Percentiles rank a stretch among this genome's conserved stretches.
phyloP scores from a whole-genome alignment of 257 asterid species.

The Nicotiana tomentosiformis region DNA sequence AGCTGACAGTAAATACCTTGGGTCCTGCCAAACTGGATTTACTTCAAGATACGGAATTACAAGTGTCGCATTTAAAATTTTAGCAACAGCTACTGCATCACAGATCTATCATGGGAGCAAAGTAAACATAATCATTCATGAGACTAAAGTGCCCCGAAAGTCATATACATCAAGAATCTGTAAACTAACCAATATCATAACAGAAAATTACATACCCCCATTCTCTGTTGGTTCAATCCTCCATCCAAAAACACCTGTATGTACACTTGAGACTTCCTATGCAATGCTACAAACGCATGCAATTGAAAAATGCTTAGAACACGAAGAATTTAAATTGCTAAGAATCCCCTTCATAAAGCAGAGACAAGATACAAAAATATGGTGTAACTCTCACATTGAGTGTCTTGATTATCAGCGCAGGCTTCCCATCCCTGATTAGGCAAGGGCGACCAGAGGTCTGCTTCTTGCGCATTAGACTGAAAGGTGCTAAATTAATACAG shows the following conservation, averaged over 20 bases:
- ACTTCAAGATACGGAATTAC: slow-evolving; percentile 39
- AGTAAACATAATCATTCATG: background rate
- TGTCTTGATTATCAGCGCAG: slow-evolving; percentile 13
- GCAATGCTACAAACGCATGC: slow-evolving; percentile 16
- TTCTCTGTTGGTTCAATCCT: slow-evolving; percentile 46
- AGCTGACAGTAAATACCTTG: slow-evolving; percentile 20
- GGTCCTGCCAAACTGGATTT: slow-evolving; percentile 46
- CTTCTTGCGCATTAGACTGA: slow-evolving; percentile 26
- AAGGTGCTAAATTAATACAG: slow-evolving; percentile 1
- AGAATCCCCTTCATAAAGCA: background rate
- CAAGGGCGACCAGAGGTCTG: slow-evolving; percentile 41
- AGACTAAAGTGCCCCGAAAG: background rate
- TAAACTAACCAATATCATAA: background rate
- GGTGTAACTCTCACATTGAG: slow-evolving; percentile 20
- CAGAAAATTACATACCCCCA: slow-evolving; percentile 37
- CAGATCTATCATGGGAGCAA: slow-evolving; percentile 25
- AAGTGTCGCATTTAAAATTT: slow-evolving; percentile 44
- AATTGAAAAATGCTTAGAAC: background rate
- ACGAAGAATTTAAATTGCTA: background rate
- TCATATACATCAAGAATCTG: background rate
- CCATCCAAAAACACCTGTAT: slow-evolving; percentile 50
- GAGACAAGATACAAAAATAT: background rate
- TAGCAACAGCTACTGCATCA: slow-evolving; percentile 49
- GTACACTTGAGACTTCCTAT: slow-evolving; percentile 22
- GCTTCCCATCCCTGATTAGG: slow-evolving; percentile 40